These are phyloP conservation scores for Boletus fagicola DNA, from an alignment of 768 basidiomycete species.

Conservation along the genomic window DNA sequence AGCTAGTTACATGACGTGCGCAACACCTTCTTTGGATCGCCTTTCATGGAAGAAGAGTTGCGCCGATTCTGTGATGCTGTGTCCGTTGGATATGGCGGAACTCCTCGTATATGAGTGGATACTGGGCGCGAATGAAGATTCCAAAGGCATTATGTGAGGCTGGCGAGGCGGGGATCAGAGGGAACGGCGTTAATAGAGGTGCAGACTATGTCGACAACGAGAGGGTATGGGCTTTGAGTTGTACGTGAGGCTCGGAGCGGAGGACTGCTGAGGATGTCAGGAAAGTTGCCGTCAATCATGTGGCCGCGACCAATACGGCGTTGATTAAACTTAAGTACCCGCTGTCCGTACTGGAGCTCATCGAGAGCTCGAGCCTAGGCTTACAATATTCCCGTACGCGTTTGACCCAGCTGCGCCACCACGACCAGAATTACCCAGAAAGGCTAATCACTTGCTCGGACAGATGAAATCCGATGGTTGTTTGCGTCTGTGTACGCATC, in stretches of 20 bases:
- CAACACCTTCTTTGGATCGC: background rate
- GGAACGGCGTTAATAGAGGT: background rate
- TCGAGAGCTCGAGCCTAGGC: background rate
- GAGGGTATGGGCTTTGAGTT: background rate
- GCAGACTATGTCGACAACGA: background rate
- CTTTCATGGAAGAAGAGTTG: background rate
- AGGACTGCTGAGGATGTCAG: background rate
- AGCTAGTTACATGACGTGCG: background rate
- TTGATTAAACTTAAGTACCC: too few relatives aligned
- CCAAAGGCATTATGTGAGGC: too few relatives aligned
- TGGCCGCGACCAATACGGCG: background rate
- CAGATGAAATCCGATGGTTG: conserved; percentile 3
- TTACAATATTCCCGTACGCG: too few relatives aligned
- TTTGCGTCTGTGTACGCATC: conserved; percentile 16
- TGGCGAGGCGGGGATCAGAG: background rate
- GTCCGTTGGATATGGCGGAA: background rate
- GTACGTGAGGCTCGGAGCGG: conserved; percentile 4
- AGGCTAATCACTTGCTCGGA: conserved; percentile 3
- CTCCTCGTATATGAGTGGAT: background rate
- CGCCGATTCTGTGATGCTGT: background rate
- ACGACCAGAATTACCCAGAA: background rate
- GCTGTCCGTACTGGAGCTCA: background rate
- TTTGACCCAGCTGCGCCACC: too few relatives aligned
- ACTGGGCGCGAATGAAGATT: background rate
- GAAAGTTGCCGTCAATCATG: background rate